phyloP scores from a whole-genome alignment of 106 monocot species.

The Acorus gramineus region DNA sequence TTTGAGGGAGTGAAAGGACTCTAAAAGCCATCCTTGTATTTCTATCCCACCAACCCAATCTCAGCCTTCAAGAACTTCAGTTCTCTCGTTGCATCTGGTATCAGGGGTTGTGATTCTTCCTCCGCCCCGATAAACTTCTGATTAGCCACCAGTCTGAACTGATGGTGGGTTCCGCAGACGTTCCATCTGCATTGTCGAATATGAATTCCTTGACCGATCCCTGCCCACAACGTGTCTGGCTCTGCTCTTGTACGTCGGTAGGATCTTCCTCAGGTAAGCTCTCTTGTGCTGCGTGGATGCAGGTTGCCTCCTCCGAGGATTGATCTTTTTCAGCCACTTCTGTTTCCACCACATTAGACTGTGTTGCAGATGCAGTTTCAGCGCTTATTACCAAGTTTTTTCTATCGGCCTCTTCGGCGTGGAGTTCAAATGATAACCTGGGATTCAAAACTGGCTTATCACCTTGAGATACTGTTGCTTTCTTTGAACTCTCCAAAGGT shows the following conservation, averaged over 20 bases:
- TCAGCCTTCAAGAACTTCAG: too few relatives aligned
- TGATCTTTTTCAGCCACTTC: conserved; percentile 10
- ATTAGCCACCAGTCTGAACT: conserved; percentile 65
- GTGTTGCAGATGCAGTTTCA: conserved; percentile 23
- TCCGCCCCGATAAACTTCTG: conserved; percentile 29
- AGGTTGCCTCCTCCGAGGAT: background rate
- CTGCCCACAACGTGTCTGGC: conserved; percentile 19
- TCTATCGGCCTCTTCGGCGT: conserved; percentile 41
- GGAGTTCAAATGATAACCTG: conserved; percentile 64
- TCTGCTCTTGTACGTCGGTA: conserved; percentile 23
- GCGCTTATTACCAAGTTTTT: conserved; percentile 19
- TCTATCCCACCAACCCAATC: too few relatives aligned
- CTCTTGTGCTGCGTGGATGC: background rate
- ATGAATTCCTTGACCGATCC: conserved; percentile 51
- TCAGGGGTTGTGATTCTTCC: conserved; percentile 13
- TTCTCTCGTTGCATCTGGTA: too few relatives aligned
- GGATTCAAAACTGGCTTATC: conserved; percentile 17
- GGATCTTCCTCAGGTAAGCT: background rate
- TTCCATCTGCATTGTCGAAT: conserved; percentile 54
- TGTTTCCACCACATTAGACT: background rate
- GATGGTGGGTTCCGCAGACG: conserved; percentile 16
- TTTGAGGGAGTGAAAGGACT: too few relatives aligned
- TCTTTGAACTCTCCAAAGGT: conserved; percentile 37
- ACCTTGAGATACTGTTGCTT: conserved; percentile 10
- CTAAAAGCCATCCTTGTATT: too few relatives aligned